These are phyloP conservation scores for Aspergillus pseudoglaucus DNA, from an alignment of 2,329 filamentous ascomycete genomes.

Conservation along the genomic window DNA sequence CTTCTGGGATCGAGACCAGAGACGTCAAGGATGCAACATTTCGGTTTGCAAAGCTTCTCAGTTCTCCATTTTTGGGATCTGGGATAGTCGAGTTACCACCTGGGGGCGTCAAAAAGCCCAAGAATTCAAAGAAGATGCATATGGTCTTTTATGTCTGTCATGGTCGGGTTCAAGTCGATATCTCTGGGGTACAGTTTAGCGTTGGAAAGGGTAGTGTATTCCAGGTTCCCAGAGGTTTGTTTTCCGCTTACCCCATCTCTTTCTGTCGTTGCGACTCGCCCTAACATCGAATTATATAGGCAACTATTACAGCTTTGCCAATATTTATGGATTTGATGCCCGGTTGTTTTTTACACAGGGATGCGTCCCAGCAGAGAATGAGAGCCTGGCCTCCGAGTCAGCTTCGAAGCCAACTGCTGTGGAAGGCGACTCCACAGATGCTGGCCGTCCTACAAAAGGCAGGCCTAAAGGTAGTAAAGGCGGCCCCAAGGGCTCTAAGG, in stretches of 20 bases:
- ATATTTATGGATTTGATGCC: slow-evolving; percentile 65
- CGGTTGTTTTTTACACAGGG: slow-evolving; percentile 91
- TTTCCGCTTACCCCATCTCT: not conserved
- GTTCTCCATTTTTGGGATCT: slow-evolving; percentile 76
- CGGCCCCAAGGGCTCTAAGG: slow-evolving; percentile 15
- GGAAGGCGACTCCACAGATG: slow-evolving; percentile 16
- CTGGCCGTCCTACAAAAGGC: slow-evolving; percentile 18
- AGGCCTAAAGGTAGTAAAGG: slow-evolving; percentile 19
- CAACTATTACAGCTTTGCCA: slow-evolving; percentile 87
- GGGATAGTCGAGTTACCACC: slow-evolving; percentile 85
- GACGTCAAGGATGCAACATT: slow-evolving; percentile 64
- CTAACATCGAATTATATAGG: slow-evolving; percentile 48
- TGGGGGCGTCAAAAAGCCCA: slow-evolving; percentile 74
- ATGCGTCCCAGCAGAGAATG: slow-evolving; percentile 49
- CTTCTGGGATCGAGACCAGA: slow-evolving; percentile 50
- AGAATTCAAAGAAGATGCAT: slow-evolving; percentile 93
- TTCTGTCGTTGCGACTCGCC: not conserved
- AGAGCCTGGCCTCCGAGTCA: slow-evolving; percentile 18
- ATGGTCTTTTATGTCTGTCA: slow-evolving; percentile 90
- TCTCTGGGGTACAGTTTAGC: slow-evolving; percentile 55
- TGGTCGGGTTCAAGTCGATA: slow-evolving; percentile 74
- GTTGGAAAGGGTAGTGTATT: slow-evolving; percentile 85
- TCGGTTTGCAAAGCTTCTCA: slow-evolving; percentile 81
- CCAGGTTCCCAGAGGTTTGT: slow-evolving; percentile 88
- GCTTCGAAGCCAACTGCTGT: slow-evolving; percentile 17